phyloP scores from a whole-genome alignment of 2,329 filamentous ascomycete genomes.

The Blastomyces silverae region DNA sequence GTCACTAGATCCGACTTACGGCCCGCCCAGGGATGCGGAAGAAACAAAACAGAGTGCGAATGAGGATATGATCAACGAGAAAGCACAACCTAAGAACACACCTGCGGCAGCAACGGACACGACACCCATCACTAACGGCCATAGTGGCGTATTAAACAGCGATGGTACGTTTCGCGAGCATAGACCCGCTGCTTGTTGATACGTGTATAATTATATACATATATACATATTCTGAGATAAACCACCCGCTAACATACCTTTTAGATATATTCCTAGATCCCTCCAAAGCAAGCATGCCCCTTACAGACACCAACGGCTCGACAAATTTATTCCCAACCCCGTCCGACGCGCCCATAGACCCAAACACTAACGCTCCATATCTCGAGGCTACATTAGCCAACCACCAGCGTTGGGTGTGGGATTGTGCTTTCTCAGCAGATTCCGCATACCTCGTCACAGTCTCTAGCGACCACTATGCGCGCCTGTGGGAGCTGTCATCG shows the following conservation, averaged over 20 bases:
- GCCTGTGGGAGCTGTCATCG: slow-evolving; percentile 79
- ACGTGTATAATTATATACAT: not conserved
- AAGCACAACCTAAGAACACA: not conserved
- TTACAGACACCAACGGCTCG: slow-evolving; percentile 8
- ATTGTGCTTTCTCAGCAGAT: slow-evolving; percentile 90
- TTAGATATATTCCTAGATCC: slow-evolving; percentile 10
- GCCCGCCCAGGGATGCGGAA: slow-evolving; percentile 34
- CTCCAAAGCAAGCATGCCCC: slow-evolving; percentile 6
- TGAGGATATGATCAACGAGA: not conserved
- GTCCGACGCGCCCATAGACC: slow-evolving; percentile 38
- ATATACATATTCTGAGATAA: not conserved
- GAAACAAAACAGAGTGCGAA: slow-evolving; percentile 16
- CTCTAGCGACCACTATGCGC: slow-evolving; percentile 86
- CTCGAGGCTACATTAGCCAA: slow-evolving; percentile 81
- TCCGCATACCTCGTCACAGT: slow-evolving; percentile 89
- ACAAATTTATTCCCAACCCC: slow-evolving; percentile 29
- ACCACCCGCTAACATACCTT: not conserved
- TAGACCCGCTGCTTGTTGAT: not conserved
- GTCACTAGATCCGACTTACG: slow-evolving; percentile 69
- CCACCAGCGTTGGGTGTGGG: slow-evolving; percentile 96
- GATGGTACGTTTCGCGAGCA: slow-evolving; percentile 7
- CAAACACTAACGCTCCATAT: slow-evolving; percentile 53
- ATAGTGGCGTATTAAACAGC: not conserved
- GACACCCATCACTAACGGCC: not conserved
- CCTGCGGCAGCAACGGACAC: not conserved